Conservation (phyloP, 257 asterid genomes). For the Fraxinus americana region DNA sequence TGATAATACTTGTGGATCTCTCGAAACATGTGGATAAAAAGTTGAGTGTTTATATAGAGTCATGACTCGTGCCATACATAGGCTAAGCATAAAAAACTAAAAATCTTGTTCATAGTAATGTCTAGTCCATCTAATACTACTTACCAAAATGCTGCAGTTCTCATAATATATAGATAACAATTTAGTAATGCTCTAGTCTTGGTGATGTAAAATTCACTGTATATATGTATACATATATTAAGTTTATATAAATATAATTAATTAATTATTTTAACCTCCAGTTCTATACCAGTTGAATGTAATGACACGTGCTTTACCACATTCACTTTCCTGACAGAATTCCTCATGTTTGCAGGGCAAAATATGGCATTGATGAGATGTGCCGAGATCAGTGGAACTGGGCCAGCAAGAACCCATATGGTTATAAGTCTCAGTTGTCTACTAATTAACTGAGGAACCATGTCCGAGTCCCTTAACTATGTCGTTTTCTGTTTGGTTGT, state of each 20-base stretch:
- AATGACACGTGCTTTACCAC: background rate
- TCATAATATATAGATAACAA: background rate
- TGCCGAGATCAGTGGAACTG: conserved; percentile 87
- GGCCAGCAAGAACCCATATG: conserved; percentile 86
- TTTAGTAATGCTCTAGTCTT: too few species aligned
- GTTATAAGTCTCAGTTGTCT: conserved; percentile 40
- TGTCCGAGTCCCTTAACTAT: background rate
- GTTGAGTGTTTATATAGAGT: too few species aligned
- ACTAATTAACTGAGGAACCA: background rate
- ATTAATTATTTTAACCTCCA: background rate
- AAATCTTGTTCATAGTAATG: background rate
- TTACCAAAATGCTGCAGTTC: background rate
- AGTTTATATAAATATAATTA: too few species aligned
- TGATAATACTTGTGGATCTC: too few species aligned
- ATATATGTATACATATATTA: too few species aligned
- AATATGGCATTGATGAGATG: conserved; percentile 72
- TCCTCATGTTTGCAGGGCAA: conserved; percentile 50
- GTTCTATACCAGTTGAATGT: background rate
- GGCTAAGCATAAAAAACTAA: background rate
- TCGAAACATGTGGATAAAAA: too few species aligned
- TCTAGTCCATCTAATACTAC: background rate
- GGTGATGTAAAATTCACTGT: background rate
- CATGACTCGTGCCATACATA: too few species aligned
- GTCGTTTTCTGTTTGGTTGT: background rate
- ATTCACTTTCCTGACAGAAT: background rate